phyloP scores from a whole-genome alignment of 2,329 filamentous ascomycete genomes.

The Phaeophleospora eucalypticola region DNA sequence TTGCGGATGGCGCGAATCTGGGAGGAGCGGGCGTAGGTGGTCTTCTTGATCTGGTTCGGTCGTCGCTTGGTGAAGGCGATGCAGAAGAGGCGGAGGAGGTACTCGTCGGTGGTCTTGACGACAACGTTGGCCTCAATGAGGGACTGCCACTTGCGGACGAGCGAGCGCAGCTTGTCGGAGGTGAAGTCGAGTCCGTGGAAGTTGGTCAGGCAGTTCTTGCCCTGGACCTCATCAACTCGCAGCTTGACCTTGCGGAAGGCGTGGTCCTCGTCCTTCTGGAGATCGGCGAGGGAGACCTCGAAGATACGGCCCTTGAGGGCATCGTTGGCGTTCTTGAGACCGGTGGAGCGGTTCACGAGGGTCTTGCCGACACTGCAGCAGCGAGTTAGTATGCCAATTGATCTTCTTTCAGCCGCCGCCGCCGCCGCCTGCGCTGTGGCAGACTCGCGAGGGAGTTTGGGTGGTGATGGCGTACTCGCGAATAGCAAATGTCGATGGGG shows the following conservation, averaged over 20 bases:
- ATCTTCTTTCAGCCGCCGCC: slow-evolving; percentile 10
- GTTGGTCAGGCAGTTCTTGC: slow-evolving; percentile 99
- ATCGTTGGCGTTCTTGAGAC: slow-evolving; percentile 99
- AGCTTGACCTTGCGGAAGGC: slow-evolving; percentile 99
- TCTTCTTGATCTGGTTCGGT: slow-evolving; percentile 99
- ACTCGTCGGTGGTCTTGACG: slow-evolving; percentile 99
- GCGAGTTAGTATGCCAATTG: slow-evolving; percentile 30
- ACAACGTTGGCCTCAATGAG: slow-evolving; percentile 99
- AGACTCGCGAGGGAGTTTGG: background rate
- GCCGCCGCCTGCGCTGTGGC: background rate
- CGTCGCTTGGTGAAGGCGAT: slow-evolving; percentile 99
- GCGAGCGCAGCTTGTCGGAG: slow-evolving; percentile 98
- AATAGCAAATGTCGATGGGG: slow-evolving; percentile 90
- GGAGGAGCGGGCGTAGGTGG: slow-evolving; percentile 93
- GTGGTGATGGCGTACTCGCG: slow-evolving; percentile 70
- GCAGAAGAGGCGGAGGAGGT: slow-evolving; percentile 97
- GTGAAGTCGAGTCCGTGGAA: slow-evolving; percentile 99
- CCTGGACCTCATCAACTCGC: slow-evolving; percentile 96
- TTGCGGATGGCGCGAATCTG: slow-evolving; percentile 97
- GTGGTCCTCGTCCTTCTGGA: slow-evolving; percentile 99
- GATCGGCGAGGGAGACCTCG: slow-evolving; percentile 97
- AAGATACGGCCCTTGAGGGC: slow-evolving; percentile 97
- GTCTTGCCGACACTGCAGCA: slow-evolving; percentile 91
- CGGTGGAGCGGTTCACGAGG: slow-evolving; percentile 97
- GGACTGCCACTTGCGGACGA: slow-evolving; percentile 99